These are phyloP conservation scores for Pythium brachiatum DNA, from an alignment of 352 stramenopile genomes.

Conservation along the genomic window DNA sequence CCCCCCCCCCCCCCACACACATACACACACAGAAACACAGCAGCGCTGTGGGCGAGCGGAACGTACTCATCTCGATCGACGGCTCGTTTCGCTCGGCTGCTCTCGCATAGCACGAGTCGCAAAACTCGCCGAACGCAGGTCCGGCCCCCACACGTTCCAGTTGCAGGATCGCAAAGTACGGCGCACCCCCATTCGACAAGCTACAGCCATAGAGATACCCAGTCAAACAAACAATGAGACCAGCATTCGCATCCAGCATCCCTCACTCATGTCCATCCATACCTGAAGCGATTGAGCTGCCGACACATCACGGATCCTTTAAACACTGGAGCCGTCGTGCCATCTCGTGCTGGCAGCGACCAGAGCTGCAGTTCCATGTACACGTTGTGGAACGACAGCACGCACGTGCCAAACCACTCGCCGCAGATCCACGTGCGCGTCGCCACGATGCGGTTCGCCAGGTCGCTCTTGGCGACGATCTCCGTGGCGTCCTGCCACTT, in stretches of 20 bases:
- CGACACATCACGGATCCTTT: constrained; percentile 15
- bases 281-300: constrained; percentile 27
- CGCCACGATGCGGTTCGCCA: constrained; percentile 17
- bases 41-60: no score
- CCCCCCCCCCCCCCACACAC: no score
- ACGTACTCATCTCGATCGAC: constrained; percentile 35
- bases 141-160: constrained; percentile 28
- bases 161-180: constrained; percentile 59
- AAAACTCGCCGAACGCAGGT: constrained; percentile 44
- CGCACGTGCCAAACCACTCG: constrained; percentile 24
- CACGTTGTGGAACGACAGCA: constrained; percentile 21
- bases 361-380: constrained; percentile 18
- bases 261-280: not conserved
- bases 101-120: constrained; percentile 53
- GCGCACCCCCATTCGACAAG: constrained; percentile 25
- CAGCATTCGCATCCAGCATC: no score
- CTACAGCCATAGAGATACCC: not conserved
- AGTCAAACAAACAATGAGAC: not conserved
- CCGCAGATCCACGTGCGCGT: constrained; percentile 22
- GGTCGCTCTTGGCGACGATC: not conserved
- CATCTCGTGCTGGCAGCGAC: not conserved
- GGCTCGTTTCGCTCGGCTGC: constrained; percentile 30
- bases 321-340: constrained; percentile 9
- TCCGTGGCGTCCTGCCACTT: not conserved
- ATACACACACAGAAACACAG: no score